A percentile compares a stretch with the other conserved stretches of the same genome.
These are phyloP conservation scores for Fusarium camptoceras DNA, from an alignment of 2,329 filamentous ascomycete genomes.

Conservation along the genomic window DNA sequence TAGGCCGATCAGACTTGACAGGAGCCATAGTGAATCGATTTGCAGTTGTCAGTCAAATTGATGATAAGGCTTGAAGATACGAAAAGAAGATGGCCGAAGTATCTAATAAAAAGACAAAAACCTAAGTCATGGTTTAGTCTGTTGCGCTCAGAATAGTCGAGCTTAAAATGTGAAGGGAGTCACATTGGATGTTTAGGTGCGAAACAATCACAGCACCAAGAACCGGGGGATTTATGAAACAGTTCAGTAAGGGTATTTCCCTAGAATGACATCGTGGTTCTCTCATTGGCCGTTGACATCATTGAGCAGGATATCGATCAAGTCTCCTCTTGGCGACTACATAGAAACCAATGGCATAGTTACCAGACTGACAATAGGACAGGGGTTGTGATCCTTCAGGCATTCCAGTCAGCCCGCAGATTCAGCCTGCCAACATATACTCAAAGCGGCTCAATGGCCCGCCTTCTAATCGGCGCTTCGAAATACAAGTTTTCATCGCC, in stretches of 20 bases:
- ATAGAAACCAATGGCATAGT: neutral
- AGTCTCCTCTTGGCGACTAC: neutral
- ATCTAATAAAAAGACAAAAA: neutral
- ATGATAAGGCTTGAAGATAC: neutral
- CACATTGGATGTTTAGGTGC: neutral
- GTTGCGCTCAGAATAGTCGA: neutral
- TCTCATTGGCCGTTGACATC: neutral
- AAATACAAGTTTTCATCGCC: slow-evolving; percentile 9
- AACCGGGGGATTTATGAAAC: neutral
- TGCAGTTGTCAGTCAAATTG: neutral
- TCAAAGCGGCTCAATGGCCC: neutral
- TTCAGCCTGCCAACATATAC: neutral
- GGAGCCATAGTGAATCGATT: neutral
- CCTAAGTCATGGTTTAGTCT: neutral
- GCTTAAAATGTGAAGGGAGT: neutral
- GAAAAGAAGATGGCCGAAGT: neutral
- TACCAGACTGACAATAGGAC: neutral
- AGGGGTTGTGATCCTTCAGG: neutral
- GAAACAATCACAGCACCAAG: neutral
- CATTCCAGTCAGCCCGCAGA: neutral
- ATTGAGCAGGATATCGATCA: neutral
- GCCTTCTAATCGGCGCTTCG: neutral
- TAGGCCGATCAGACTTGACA: neutral
- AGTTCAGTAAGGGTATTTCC: neutral
- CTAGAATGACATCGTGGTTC: too few species aligned